Evolutionary conservation across 163 green algal species (phyloP).

Genomic region (Volvox carteri): DNA sequence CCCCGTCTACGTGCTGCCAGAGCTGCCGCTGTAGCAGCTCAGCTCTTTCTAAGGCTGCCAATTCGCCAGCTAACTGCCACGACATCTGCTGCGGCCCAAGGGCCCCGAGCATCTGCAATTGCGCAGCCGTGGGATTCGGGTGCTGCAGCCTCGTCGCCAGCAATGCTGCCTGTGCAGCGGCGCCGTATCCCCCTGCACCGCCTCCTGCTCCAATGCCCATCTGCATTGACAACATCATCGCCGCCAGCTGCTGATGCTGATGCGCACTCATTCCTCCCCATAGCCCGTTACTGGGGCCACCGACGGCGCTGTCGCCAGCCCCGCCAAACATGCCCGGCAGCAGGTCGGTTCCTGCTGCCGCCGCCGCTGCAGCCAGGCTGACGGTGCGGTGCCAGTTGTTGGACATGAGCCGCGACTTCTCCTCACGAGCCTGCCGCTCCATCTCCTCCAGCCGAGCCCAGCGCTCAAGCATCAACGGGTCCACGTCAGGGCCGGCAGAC

Average conservation of each 20-base stretch:
- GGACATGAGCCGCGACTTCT: conserved; percentile 6
- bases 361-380: neutral
- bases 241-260: conserved; percentile 45
- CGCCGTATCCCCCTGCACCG: neutral
- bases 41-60: neutral
- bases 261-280: neutral
- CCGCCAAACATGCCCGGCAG: no score
- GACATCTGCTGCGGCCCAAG: neutral
- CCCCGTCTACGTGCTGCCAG: neutral
- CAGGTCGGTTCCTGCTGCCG: neutral
- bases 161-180: conserved; percentile 17
- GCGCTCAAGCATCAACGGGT: conserved; percentile 23
- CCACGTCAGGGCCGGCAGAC: neutral
- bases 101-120: neutral
- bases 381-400: neutral
- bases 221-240: conserved; percentile 22
- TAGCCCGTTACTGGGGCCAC: neutral
- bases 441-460: conserved; percentile 23
- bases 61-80: neutral
- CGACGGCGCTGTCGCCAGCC: neutral
- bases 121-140: neutral
- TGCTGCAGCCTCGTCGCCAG: neutral
- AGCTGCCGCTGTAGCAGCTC: conserved; percentile 21
- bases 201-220: conserved; percentile 19
- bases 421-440: conserved; percentile 25